Conservation (phyloP, 768 basidiomycete species). For the Pleurotus giganteus region DNA sequence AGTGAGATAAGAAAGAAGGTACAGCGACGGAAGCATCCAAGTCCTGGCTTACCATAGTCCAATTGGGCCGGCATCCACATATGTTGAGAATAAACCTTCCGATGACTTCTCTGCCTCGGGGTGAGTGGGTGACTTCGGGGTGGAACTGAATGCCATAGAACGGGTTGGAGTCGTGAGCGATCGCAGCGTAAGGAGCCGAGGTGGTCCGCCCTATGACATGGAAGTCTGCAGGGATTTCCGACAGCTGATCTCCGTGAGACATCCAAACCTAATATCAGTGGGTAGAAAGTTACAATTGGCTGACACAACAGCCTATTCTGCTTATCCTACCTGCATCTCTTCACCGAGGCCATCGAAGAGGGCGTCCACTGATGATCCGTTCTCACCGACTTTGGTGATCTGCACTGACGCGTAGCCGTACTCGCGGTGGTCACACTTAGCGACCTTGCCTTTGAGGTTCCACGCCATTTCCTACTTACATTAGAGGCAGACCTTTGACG, state of each 20-base stretch:
- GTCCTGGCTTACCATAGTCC: constrained; percentile 82
- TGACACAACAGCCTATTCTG: neutral
- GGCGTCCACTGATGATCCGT: constrained; percentile 53
- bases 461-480: constrained; percentile 83
- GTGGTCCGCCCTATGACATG: constrained; percentile 84
- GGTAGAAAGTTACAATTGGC: constrained; percentile 7
- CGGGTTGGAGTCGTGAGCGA: constrained; percentile 86
- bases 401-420: constrained; percentile 89
- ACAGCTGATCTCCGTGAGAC: constrained; percentile 97
- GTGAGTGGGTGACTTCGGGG: constrained; percentile 95
- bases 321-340: constrained; percentile 71
- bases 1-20: constrained; percentile 6
- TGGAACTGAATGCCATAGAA: constrained; percentile 99
- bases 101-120: constrained; percentile 86
- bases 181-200: constrained; percentile 89
- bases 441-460: constrained; percentile 81
- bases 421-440: constrained; percentile 87
- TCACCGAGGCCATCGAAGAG: constrained; percentile 87
- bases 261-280: constrained; percentile 83
- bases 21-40: constrained; percentile 11
- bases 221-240: constrained; percentile 77
- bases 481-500: neutral
- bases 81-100: constrained; percentile 80
- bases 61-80: constrained; percentile 76
- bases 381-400: constrained; percentile 60